Evolutionary conservation across 768 basidiomycete species (phyloP), one percentile per base, ranked within the genome.

Genomic region (Pluteus cervinus): DNA sequence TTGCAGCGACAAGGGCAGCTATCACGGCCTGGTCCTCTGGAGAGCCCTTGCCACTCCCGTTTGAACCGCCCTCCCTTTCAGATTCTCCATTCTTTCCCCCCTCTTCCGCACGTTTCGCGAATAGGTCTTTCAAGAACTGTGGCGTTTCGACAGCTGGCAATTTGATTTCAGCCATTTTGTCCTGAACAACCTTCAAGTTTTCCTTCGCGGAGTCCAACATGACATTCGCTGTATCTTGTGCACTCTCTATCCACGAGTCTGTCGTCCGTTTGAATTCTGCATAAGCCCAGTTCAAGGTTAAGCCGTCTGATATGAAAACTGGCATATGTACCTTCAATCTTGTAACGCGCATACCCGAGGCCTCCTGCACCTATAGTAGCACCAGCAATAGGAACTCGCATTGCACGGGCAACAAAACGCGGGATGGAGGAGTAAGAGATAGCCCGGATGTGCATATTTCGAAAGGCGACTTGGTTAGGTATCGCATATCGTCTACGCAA

Each of bases 291-390:
- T 21, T 36, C 46, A 24, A 35, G 33, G 21, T 16, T 20, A 36
- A 15, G 10, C 10, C n/a, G n/a, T n/a, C n/a, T 12, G 29, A 17
- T 2, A 35, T 22, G 4, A 37, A 15, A 24, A 17, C n/a, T 17
- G 16, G 4, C 1, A 38, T 23, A 60, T 73, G 47, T 43, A 90
- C 93, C 89, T 68, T 98, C 93, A 51, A 94, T 82, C 64, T 92
- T 92, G 68, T 94, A 94, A 57, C 94, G 92, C 15, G 91, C 93
- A 61, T 96, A 98, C 4, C 88, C 89, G 40, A 94, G 65, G 0
- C 89, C 83, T 7, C 93, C 93, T 0, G 86, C 92, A 4, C 93
- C 93, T 17, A 93, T 75, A 1, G 89, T 89, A 24, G 81, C 85
- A 5, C 86, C 90, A 11, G 89, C 91, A 42, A 90, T 73, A 18